These are phyloP conservation scores for Diospyros kaki DNA, from an alignment of 148 eudicot species.

Conservation along the genomic window DNA sequence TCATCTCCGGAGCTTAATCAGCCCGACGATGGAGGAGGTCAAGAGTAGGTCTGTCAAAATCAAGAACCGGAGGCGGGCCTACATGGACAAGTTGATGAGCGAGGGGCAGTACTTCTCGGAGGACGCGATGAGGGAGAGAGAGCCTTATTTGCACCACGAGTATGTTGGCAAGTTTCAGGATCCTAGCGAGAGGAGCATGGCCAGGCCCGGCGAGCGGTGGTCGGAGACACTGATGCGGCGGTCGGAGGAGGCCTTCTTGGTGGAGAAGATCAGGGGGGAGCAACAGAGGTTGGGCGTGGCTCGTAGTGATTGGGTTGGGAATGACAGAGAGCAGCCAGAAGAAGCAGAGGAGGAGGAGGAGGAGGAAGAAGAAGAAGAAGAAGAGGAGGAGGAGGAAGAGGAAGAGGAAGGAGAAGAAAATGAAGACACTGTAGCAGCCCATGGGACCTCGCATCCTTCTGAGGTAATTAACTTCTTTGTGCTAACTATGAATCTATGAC, in stretches of 20 bases:
- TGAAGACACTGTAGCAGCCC: conserved; percentile 11
- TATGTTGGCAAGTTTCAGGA: conserved; percentile 89
- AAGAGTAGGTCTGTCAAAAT: conserved; percentile 54
- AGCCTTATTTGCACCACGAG: conserved; percentile 93
- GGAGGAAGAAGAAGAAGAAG: conserved; percentile 43
- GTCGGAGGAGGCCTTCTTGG: conserved; percentile 78
- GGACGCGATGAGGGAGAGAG: conserved; percentile 98
- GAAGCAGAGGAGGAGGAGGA: conserved; percentile 52
- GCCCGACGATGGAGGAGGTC: conserved; percentile 66
- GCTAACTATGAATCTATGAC: no score
- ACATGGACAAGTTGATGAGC: conserved; percentile 67
- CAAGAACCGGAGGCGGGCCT: conserved; percentile 86
- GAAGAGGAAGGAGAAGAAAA: conserved; percentile 8
- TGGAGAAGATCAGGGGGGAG: conserved; percentile 82
- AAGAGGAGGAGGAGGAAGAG: conserved; percentile 30
- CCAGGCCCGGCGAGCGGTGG: conserved; percentile 93
- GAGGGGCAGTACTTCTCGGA: conserved; percentile 87
- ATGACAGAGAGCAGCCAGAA: conserved; percentile 42
- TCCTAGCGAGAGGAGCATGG: conserved; percentile 75
- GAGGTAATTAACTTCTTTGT: conserved; percentile 31
- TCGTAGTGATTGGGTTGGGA: conserved; percentile 85
- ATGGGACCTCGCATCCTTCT: conserved; percentile 21
- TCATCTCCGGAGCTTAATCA: conserved; percentile 50
- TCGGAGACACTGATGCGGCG: conserved; percentile 89
- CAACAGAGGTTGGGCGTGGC: conserved; percentile 93